Evolutionary conservation across 306 rosid genomes (phyloP), one percentile per base, ranked within the genome.

Genomic region (Senna siamea): DNA sequence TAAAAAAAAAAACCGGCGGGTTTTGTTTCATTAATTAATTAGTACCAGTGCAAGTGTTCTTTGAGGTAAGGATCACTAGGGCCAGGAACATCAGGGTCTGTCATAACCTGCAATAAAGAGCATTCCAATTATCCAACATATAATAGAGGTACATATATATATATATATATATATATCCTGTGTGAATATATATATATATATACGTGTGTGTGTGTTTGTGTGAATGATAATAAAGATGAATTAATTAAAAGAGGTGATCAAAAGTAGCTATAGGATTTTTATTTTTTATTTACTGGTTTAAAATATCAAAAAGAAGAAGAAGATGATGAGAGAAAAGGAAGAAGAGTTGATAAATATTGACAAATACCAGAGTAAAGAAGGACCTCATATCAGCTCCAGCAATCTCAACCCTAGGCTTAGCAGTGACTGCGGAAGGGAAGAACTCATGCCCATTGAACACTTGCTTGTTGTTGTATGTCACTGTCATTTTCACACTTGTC

Each of bases 51-150:
- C 55, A 92, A 83, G 87, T 92, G 98, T 69, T 92, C 98, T 76
- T 90, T 90, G 13, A 89, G 80, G 68, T 92, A 92, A 82, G 98
- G 98, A 76, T 92, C 98, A 85, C 98, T 92, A 62, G 98, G 98
- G 77, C 98, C 98, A 64, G 98, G 96, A 76, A 88, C 92, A 89
- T 92, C 98, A 17, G 96, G 98, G 76, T 92, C 98, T n/a, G 96
- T 92, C 93, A 92, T 85, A 41, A 92, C 79, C 98, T 92, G 80
- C 55, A 83, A 69, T 7, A 7, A 34, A 35, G 58, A 66, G 2
- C 14, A 70, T 51, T 69, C 10, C 32, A 77, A 57, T 57, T 26
- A 26, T 26, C 30, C 3, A 26, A 26, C 30, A 26, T 26, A 26
- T 26, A n/a, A n/a, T n/a, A n/a, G n/a, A n/a, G n/a, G n/a, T n/a